Evolutionary conservation across 176 grass and related monocot genomes (phyloP).

Genomic region (Typha latifolia): DNA sequence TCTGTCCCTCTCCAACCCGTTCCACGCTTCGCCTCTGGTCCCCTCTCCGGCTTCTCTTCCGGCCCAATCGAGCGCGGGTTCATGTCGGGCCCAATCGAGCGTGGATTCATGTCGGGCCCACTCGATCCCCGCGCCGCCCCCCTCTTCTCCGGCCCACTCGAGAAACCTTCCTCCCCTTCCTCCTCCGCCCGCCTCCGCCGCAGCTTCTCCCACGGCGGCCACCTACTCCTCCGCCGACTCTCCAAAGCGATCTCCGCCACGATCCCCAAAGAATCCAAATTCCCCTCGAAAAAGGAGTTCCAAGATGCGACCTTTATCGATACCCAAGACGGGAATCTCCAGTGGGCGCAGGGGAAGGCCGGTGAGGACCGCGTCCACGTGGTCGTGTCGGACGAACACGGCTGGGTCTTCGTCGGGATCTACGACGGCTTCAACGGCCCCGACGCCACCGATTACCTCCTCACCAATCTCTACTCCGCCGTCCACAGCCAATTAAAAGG

Average conservation of each 20-base stretch:
- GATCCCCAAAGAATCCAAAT: slow-evolving; percentile 1
- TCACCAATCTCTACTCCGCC: slow-evolving; percentile 77
- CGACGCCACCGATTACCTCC: slow-evolving; percentile 93
- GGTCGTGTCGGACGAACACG: slow-evolving; percentile 76
- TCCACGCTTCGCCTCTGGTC: slow-evolving; percentile 58
- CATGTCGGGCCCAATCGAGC: slow-evolving; percentile 52
- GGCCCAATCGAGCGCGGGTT: slow-evolving; percentile 25
- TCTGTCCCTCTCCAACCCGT: slow-evolving; percentile 62
- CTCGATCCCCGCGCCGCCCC: slow-evolving; percentile 39
- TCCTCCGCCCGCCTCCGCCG: slow-evolving; percentile 25
- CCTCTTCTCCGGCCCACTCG: slow-evolving; percentile 58
- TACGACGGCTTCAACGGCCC: slow-evolving; percentile 98
- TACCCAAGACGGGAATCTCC: slow-evolving; percentile 18
- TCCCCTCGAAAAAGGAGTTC: background rate
- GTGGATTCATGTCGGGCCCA: slow-evolving; percentile 60
- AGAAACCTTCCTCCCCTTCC: background rate
- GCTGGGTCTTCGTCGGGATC: slow-evolving; percentile 96
- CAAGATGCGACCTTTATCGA: background rate
- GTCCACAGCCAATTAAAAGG: slow-evolving; percentile 69
- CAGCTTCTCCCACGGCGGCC: slow-evolving; percentile 58
- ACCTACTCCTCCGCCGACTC: slow-evolving; percentile 12
- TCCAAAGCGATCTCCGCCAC: slow-evolving; percentile 19
- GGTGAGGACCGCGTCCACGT: slow-evolving; percentile 89
- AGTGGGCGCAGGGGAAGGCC: slow-evolving; percentile 93
- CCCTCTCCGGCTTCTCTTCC: slow-evolving; percentile 44